Evolutionary conservation across 768 basidiomycete genomes (phyloP).

Genomic region (Lepiota venenata): DNA sequence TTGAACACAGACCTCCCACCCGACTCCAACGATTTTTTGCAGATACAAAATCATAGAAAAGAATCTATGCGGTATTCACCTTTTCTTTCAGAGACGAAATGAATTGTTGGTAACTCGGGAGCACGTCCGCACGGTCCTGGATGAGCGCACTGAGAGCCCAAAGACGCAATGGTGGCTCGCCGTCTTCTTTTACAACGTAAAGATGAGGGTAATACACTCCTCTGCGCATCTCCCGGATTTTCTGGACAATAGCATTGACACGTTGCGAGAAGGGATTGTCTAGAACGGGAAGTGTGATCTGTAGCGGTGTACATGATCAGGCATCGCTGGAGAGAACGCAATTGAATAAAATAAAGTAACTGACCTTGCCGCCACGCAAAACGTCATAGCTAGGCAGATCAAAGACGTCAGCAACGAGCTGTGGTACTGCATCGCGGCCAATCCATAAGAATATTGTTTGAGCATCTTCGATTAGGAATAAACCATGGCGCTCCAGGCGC

Average conservation of each 20-base stretch:
- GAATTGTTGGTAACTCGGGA: conserved; percentile 97
- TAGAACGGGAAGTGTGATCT: conserved; percentile 86
- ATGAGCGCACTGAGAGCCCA: conserved; percentile 96
- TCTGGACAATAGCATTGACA: conserved; percentile 89
- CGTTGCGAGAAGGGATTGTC: conserved; percentile 97
- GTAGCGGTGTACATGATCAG: conserved; percentile 1
- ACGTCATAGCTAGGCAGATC: conserved; percentile 85
- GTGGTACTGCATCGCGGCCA: conserved; percentile 97
- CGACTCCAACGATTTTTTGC: not conserved
- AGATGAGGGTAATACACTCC: conserved; percentile 93
- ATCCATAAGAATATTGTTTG: conserved; percentile 99
- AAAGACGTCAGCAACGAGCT: conserved; percentile 92
- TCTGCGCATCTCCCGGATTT: conserved; percentile 90
- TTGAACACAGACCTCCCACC: not conserved
- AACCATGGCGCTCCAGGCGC: conserved; percentile 88
- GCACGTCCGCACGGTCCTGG: conserved; percentile 92
- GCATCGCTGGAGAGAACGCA: not conserved
- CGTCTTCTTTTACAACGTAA: conserved; percentile 97
- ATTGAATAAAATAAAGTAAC: conserved; percentile 13
- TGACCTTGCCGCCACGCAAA: conserved; percentile 90
- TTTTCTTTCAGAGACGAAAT: conserved; percentile 88
- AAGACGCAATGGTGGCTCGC: conserved; percentile 88
- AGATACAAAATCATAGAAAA: not conserved
- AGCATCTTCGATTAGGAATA: conserved; percentile 96
- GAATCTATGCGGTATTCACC: conserved; percentile 40